Base-by-base conservation (phyloP, 1,139 yeast genomes). In the Blastobotrys aristatus region DNA sequence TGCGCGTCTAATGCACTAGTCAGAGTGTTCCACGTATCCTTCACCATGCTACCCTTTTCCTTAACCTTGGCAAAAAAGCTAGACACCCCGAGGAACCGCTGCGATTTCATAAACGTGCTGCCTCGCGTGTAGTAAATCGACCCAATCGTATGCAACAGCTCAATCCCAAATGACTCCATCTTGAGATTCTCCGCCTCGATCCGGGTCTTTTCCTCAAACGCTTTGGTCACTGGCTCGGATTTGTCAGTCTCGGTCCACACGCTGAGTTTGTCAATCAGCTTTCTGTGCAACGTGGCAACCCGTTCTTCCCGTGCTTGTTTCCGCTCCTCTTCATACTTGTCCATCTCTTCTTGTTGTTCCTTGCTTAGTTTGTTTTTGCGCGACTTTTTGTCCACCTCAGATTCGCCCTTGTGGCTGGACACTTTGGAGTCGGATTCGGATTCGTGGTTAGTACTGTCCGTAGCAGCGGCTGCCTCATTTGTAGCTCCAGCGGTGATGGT, bases 131-230 rank as follows among this genome's bases (percentile, higher is more conserved):
- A 73, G 65, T 90, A 90, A 7, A 86, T 80, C 34, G 76, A 71
- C 16, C 97, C 97, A 50, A 90, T 80, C 1, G 96, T 77, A 62
- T 90, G 97, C 50, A 92, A 75, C 41, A 90, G 83, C 63, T 90
- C 96, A 45, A 89, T 71, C 7, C 97, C 97, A 69, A 90, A 92
- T 45, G 96, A 86, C 67, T 90, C 97, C 85, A 88, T 82, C 63
- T 90, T 90, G 53, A 92, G 75, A 41, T 84, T 76, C 60, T 89
- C 95, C 1, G 96, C 96, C 66, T 90, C 97, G 38, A 84, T 77
- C 55, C 75, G 76, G 60, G 85, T 77, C 65, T 89, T 88, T 48
- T 75, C 77, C 52, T 74, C 73, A 66, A 88, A 90, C 0, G 95
- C 79, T 29, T 70, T 69, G 14, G 80, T 78, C 34, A 89, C 84